Evolutionary conservation across 495 filamentous ascomycete species (phyloP).

Genomic region (Hyaloscypha bicolor): DNA sequence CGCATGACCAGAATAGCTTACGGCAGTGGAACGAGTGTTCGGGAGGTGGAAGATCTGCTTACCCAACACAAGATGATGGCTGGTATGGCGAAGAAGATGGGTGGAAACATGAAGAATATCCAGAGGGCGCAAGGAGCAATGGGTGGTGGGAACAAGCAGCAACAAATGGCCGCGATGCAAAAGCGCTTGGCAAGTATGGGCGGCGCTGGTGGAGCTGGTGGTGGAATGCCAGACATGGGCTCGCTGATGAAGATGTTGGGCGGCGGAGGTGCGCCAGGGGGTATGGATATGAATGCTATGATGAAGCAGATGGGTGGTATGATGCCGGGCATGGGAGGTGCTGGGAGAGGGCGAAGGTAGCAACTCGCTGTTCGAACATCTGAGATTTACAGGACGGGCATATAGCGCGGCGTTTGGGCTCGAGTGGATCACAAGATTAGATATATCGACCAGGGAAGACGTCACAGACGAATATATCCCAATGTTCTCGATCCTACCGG

Average conservation of each 20-base stretch:
- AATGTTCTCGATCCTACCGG: not conserved
- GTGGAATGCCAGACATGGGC: slow-evolving; percentile 75
- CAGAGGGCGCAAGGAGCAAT: slow-evolving; percentile 88
- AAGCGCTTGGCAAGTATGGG: slow-evolving; percentile 93
- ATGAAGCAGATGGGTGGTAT: slow-evolving; percentile 86
- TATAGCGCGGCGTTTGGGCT: slow-evolving; percentile 27
- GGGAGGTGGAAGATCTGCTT: slow-evolving; percentile 96
- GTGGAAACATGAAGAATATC: slow-evolving; percentile 95
- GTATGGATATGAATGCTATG: slow-evolving; percentile 74
- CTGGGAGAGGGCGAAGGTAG: slow-evolving; percentile 31
- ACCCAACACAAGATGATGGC: slow-evolving; percentile 99
- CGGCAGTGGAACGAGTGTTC: slow-evolving; percentile 86
- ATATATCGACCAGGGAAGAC: not conserved
- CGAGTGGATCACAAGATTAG: not conserved
- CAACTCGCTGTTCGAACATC: not conserved
- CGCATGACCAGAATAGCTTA: slow-evolving; percentile 92
- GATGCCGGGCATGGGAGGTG: slow-evolving; percentile 44
- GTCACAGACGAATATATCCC: not conserved
- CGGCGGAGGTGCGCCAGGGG: slow-evolving; percentile 53
- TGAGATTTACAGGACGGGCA: slow-evolving; percentile 14
- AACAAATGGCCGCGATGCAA: slow-evolving; percentile 98
- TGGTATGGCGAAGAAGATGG: slow-evolving; percentile 98
- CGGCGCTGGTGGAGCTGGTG: slow-evolving; percentile 56
- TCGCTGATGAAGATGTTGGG: slow-evolving; percentile 86
- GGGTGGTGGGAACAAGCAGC: slow-evolving; percentile 81